Evolutionary conservation across 2,329 filamentous ascomycete species (phyloP).

Genomic region (Aspergillus quadrilineatus): DNA sequence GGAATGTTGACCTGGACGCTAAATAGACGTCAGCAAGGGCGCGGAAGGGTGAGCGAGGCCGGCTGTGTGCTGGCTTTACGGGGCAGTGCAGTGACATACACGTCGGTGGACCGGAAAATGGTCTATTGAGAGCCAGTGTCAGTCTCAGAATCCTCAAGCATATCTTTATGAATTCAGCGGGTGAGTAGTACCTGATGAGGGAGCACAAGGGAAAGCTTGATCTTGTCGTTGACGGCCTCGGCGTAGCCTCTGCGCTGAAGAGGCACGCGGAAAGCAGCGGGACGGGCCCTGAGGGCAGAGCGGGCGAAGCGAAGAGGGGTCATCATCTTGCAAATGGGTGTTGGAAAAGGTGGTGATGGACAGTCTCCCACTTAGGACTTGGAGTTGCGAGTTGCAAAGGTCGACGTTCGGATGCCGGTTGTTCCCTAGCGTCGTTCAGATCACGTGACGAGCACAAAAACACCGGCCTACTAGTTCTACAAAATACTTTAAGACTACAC

Average conservation of each 20-base stretch:
- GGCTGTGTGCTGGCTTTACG: constrained; percentile 13
- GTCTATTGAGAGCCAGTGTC: constrained; percentile 47
- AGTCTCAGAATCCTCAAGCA: constrained; percentile 20
- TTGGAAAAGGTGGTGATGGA: constrained; percentile 31
- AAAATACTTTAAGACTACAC: neutral
- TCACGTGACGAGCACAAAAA: constrained; percentile 29
- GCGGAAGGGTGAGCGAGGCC: constrained; percentile 11
- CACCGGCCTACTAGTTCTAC: neutral
- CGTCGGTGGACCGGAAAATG: constrained; percentile 69
- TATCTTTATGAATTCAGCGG: constrained; percentile 13
- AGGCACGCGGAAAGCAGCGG: constrained; percentile 71
- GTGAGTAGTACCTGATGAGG: constrained; percentile 85
- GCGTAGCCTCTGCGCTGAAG: constrained; percentile 88
- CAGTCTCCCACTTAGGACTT: constrained; percentile 34
- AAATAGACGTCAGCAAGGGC: constrained; percentile 55
- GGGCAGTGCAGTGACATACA: constrained; percentile 53
- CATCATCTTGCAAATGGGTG: constrained; percentile 67
- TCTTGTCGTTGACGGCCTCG: constrained; percentile 84
- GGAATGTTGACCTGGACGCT: constrained; percentile 96
- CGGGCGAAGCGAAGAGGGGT: constrained; percentile 92
- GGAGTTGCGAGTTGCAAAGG: constrained; percentile 38
- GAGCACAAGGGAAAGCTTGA: constrained; percentile 96
- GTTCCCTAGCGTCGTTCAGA: constrained; percentile 35
- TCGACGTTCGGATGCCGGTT: constrained; percentile 40
- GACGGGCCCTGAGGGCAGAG: constrained; percentile 79